Conservation (phyloP, 345 rosid genomes). For the Eucalyptus cloeziana region DNA sequence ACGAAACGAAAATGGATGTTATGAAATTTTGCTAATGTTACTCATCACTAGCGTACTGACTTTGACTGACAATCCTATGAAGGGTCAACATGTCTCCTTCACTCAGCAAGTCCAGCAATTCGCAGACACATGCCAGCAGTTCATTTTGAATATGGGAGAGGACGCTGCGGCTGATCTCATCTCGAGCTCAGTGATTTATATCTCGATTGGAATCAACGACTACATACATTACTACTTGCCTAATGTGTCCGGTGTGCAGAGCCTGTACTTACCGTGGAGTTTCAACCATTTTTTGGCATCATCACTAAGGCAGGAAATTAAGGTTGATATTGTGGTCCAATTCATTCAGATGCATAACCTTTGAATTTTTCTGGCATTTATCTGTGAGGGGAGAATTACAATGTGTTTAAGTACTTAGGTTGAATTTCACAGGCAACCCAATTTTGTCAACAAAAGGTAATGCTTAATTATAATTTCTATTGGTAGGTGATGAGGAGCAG, state of each 20-base stretch:
- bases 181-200: slow-evolving; percentile 55
- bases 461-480: neutral
- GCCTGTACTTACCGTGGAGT: slow-evolving; percentile 70
- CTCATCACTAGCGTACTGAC: neutral
- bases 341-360: neutral
- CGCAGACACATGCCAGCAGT: slow-evolving; percentile 66
- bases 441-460: neutral
- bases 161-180: slow-evolving; percentile 31
- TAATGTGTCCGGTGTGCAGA: slow-evolving; percentile 63
- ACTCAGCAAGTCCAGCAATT: slow-evolving; percentile 85
- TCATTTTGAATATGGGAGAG: slow-evolving; percentile 57
- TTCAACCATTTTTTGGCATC: slow-evolving; percentile 76
- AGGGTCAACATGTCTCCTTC: slow-evolving; percentile 87
- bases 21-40: neutral
- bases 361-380: neutral
- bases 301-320: slow-evolving; percentile 46
- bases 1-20: neutral
- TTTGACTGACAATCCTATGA: neutral
- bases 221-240: slow-evolving; percentile 84
- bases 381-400: neutral
- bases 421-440: neutral
- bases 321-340: slow-evolving; percentile 19
- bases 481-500: neutral
- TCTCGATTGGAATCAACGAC: slow-evolving; percentile 84
- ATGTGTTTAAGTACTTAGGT: neutral